These are phyloP conservation scores for Earliella scabrosa DNA, from an alignment of 1,284 basidiomycete genomes.

Conservation along the genomic window DNA sequence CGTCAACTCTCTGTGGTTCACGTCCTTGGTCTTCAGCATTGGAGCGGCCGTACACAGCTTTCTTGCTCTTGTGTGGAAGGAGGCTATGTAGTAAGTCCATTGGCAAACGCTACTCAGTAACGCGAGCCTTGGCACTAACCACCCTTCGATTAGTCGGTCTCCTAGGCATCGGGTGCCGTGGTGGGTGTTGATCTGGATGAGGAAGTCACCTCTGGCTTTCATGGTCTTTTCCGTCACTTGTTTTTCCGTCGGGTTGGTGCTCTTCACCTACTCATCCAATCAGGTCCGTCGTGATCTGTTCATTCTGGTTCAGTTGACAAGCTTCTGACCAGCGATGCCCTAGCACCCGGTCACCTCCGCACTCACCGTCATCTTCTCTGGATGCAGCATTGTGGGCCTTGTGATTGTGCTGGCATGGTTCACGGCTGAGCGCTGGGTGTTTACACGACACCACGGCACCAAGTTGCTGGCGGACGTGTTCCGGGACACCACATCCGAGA, in stretches of 20 bases:
- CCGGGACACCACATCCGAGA: constrained; percentile 33
- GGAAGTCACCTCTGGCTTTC: constrained; percentile 75
- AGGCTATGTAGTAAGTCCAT: constrained; percentile 81
- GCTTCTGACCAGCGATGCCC: constrained; percentile 5
- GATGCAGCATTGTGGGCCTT: constrained; percentile 75
- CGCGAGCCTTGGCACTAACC: neutral
- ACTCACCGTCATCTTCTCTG: constrained; percentile 76
- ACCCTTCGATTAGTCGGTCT: constrained; percentile 54
- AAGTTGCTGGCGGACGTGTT: constrained; percentile 79
- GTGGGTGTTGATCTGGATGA: constrained; percentile 84
- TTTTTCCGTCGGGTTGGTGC: constrained; percentile 70
- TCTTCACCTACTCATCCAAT: constrained; percentile 65
- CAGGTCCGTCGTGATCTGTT: constrained; percentile 54
- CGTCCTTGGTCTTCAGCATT: constrained; percentile 76
- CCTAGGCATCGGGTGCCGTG: constrained; percentile 71
- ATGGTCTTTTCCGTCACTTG: constrained; percentile 74
- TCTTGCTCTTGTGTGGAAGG: constrained; percentile 74
- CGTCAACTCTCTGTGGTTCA: constrained; percentile 77
- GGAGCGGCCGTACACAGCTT: constrained; percentile 76
- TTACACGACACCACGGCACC: constrained; percentile 66
- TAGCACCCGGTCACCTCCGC: constrained; percentile 67
- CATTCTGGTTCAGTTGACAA: no score
- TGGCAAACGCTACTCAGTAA: neutral
- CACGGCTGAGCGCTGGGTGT: constrained; percentile 74
- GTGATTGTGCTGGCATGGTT: constrained; percentile 80